Evolutionary conservation across 306 rosid genomes (phyloP), one percentile per base, ranked within the genome.

Genomic region (Prinsepia uniflora): DNA sequence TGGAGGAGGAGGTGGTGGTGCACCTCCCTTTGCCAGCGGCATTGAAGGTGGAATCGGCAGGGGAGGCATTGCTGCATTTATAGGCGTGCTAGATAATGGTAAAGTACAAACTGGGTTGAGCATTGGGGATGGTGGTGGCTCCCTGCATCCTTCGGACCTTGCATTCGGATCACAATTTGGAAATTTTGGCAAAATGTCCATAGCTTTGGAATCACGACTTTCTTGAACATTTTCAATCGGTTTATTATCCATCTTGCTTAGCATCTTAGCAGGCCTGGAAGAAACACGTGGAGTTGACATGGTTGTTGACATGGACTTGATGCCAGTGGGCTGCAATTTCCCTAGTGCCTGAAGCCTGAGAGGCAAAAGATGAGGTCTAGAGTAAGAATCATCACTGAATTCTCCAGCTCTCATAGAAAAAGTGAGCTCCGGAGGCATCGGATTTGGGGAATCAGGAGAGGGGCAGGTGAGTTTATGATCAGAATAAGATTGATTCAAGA

Each of bases 1-100:
- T 34, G 80, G 80, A 46, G 78, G 82, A 10, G 82, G 80, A 18
- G 85, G 72, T 2, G 82, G 85, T 11, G 78, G 78, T 30, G 67
- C 46, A 3, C 7, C 59, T 68, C 66, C 63, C 56, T 57, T 65
- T n/a, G 39, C 36, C 36, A 30, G 36, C 36, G 4, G 36, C 36
- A 30, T 30, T 30, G 36, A 30, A 1, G 36, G 36, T 30, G 36
- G 36, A 30, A 2, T 30, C 36, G 36, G 36, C 36, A 3, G 36
- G 3, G 36, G 36, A 30, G 36, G 36, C 36, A 30, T 30, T 30
- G 4, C 36, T 30, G 36, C 36, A 30, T 30, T 30, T 30, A 3
- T 30, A 30, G 36, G 36, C 2, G 36, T 2, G 3, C 2, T 30
- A 30, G 36, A 30, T 30, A 30, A 30, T 3, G 36, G 36, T 30